These are phyloP conservation scores for Spinacia oleracea DNA, from an alignment of 179 eudicot genomes.

Conservation along the genomic window DNA sequence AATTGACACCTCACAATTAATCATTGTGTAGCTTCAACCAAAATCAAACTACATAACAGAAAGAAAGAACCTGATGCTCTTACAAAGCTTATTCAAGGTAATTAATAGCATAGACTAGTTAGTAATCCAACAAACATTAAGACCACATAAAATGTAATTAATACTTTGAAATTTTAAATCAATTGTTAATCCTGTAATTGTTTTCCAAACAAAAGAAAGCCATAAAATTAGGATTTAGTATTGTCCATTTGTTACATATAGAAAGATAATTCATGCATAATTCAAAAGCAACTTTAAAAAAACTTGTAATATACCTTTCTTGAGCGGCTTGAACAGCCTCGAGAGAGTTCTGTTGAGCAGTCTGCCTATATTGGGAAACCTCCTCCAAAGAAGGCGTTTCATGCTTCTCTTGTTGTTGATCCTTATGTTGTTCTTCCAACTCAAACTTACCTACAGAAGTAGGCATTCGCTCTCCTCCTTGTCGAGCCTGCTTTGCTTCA, in stretches of 20 bases:
- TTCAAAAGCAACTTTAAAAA: not conserved
- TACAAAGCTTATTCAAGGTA: too few relatives aligned
- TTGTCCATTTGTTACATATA: not conserved
- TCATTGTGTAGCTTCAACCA: too few relatives aligned
- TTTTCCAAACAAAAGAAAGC: too few relatives aligned
- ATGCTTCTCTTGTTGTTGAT: not conserved
- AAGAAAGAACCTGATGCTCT: too few relatives aligned
- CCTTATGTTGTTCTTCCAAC: conserved; percentile 4
- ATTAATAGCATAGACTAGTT: too few relatives aligned
- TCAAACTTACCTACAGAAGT: conserved; percentile 7
- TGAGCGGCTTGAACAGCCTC: conserved; percentile 62
- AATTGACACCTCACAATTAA: too few relatives aligned
- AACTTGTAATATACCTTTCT: conserved; percentile 31
- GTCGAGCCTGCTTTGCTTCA: not conserved
- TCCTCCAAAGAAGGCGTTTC: conserved; percentile 47
- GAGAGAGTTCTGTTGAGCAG: conserved; percentile 74
- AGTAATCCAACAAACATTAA: too few relatives aligned
- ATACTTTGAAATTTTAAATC: too few relatives aligned
- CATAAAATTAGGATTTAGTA: too few relatives aligned
- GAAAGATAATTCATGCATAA: not conserved
- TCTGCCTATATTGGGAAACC: conserved; percentile 46
- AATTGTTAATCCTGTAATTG: too few relatives aligned
- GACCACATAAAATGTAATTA: too few relatives aligned
- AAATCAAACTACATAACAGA: too few relatives aligned
- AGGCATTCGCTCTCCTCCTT: not conserved